phyloP scores from a whole-genome alignment of 2,329 filamentous ascomycete species.

The Aspergillus cejpii region DNA sequence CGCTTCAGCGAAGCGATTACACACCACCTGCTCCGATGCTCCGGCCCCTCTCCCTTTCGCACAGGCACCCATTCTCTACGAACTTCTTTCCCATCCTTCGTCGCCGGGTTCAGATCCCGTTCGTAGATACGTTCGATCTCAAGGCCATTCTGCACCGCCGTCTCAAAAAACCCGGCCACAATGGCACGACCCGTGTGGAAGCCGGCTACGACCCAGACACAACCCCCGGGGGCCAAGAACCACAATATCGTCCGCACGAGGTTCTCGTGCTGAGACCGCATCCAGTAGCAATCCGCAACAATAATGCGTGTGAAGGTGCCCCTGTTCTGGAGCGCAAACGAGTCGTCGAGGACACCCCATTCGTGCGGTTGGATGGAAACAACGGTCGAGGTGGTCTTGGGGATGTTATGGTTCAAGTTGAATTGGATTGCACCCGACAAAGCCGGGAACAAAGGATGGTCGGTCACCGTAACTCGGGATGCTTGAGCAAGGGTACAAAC shows the following conservation, averaged over 20 bases:
- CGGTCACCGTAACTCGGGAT: constrained; percentile 44
- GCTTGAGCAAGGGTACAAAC: constrained; percentile 34
- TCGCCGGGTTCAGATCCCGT: constrained; percentile 44
- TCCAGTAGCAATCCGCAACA: constrained; percentile 57
- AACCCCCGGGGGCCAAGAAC: constrained; percentile 43
- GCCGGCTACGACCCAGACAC: constrained; percentile 49
- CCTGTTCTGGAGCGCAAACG: constrained; percentile 36
- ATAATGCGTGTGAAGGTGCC: constrained; percentile 49
- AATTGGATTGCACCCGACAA: constrained; percentile 39
- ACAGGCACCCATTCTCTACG: constrained; percentile 38
- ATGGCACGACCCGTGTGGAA: constrained; percentile 55
- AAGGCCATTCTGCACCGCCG: constrained; percentile 39
- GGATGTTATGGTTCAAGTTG: constrained; percentile 44
- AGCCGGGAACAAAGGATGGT: constrained; percentile 43
- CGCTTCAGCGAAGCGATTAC: constrained; percentile 44
- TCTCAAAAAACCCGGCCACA: constrained; percentile 52
- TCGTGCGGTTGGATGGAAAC: constrained; percentile 46
- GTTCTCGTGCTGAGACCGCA: constrained; percentile 51
- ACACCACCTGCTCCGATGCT: constrained; percentile 53
- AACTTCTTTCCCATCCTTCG: constrained; percentile 40
- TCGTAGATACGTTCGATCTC: constrained; percentile 50
- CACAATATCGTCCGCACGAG: constrained; percentile 51
- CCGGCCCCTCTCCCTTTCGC: constrained; percentile 43
- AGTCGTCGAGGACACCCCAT: constrained; percentile 45
- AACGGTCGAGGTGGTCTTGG: background rate